A percentile compares a stretch with the other conserved stretches of the same genome.
These are phyloP conservation scores for Amauroascus verrucosus DNA, from an alignment of 2,329 filamentous ascomycete species.

Conservation along the genomic window DNA sequence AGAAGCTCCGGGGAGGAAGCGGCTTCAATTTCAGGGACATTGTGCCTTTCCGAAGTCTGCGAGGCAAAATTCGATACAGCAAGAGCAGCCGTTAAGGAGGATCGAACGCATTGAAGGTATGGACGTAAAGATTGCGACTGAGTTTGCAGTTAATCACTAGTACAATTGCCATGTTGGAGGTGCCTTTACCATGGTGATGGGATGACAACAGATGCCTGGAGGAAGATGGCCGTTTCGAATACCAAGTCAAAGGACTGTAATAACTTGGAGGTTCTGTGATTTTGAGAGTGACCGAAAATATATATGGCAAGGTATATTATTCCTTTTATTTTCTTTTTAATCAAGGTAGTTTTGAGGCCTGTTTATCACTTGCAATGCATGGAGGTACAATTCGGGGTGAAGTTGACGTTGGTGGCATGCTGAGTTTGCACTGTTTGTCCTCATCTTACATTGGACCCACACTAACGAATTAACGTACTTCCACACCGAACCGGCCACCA, in stretches of 20 bases:
- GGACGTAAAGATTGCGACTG: constrained; percentile 96
- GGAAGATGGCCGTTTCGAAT: background rate
- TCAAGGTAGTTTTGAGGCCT: background rate
- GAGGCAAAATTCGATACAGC: constrained; percentile 95
- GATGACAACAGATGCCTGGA: background rate
- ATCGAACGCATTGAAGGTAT: constrained; percentile 92
- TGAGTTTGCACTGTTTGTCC: constrained; percentile 27
- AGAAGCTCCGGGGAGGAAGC: constrained; percentile 86
- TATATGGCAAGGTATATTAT: background rate
- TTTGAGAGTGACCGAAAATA: background rate
- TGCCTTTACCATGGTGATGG: constrained; percentile 16
- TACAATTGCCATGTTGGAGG: background rate
- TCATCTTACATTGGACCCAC: constrained; percentile 15
- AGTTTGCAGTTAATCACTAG: constrained; percentile 14
- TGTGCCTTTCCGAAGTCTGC: constrained; percentile 91
- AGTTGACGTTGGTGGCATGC: constrained; percentile 1
- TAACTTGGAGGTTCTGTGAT: background rate
- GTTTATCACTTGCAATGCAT: too few relatives aligned
- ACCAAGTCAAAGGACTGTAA: background rate
- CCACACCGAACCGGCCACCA: too few relatives aligned
- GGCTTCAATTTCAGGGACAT: constrained; percentile 95
- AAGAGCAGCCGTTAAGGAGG: constrained; percentile 84
- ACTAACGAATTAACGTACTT: too few relatives aligned
- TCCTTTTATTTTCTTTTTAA: background rate
- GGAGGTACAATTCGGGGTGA: too few relatives aligned